phyloP scores from a whole-genome alignment of 208 protist genomes.

The Trichomonas gallinae region DNA sequence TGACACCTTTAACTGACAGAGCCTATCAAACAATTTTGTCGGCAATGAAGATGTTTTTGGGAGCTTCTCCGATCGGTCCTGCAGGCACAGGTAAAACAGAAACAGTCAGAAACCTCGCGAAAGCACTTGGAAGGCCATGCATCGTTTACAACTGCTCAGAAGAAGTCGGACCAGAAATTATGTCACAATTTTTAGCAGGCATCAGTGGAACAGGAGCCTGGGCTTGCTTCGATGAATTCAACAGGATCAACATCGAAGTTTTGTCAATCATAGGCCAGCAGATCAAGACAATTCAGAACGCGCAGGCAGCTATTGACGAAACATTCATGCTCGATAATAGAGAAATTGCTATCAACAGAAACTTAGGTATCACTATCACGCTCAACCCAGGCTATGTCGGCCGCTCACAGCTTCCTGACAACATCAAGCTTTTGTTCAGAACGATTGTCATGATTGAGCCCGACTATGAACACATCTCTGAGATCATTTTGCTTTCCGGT shows the following conservation, averaged over 20 bases:
- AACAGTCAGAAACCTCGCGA: slow-evolving; percentile 52
- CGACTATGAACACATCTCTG: slow-evolving; percentile 90
- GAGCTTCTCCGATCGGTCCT: slow-evolving; percentile 51
- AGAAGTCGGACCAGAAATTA: slow-evolving; percentile 48
- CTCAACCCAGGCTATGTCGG: slow-evolving; percentile 93
- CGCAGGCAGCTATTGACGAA: slow-evolving; percentile 31
- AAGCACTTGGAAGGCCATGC: slow-evolving; percentile 47
- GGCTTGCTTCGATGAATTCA: slow-evolving; percentile 60
- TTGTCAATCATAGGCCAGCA: slow-evolving; percentile 48
- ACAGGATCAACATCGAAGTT: slow-evolving; percentile 48
- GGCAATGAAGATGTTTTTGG: slow-evolving; percentile 51
- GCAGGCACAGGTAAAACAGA: slow-evolving; percentile 61
- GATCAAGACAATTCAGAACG: slow-evolving; percentile 40
- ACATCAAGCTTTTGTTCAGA: slow-evolving; percentile 64
- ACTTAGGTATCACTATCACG: slow-evolving; percentile 54
- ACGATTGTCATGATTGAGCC: slow-evolving; percentile 84
- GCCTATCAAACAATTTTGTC: slow-evolving; percentile 60
- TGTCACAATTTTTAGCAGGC: slow-evolving; percentile 43
- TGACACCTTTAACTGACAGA: slow-evolving; percentile 46
- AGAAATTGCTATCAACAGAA: slow-evolving; percentile 43
- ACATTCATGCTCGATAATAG: slow-evolving; percentile 44
- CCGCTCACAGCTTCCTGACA: slow-evolving; percentile 84
- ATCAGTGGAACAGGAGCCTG: slow-evolving; percentile 40
- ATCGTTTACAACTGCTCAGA: slow-evolving; percentile 95
- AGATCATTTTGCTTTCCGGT: slow-evolving; percentile 88